Evolutionary conservation across 164 flowering plant species (phyloP), one percentile per base, ranked within the genome.

Genomic region (Malania oleifera): DNA sequence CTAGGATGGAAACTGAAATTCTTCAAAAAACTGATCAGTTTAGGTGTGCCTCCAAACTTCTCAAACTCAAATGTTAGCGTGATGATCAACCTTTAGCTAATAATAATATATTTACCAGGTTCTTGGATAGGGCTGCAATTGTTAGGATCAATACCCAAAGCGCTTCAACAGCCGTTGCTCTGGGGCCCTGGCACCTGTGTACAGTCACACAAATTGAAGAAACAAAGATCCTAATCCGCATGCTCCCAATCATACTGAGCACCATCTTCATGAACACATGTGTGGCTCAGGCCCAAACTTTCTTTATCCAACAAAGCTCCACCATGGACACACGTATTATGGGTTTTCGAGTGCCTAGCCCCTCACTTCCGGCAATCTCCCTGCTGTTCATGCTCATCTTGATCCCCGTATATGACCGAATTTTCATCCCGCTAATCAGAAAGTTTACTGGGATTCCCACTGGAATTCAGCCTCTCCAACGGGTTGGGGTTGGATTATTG

Each of bases 191-290:
- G 90, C 67, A 60, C 14, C 23, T 81, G 27, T 84, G 91, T 60
- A 80, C 82, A 2, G 81, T 86, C 50, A 81, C 86, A 29, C 90
- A 86, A 67, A 84, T 86, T 22, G 89, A 86, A 50, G 85, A 86
- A 67, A 76, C 86, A 9, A 86, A 89, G 54, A 84, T 81, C 54
- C 64, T 89, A 23, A 5, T 84, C 15, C 72, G 84, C 1, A 81
- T 86, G 85, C 68, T 80, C 27, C 90, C 89, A 31, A 79, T 86
- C 39, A 71, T 81, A 39, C 38, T 77, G 19, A 75, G 89, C 73
- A 86, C 92, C 0, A 52, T 86, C n/a, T 76, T 88, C 77, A 77
- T 86, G 81, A 84, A 78, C 80, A 81, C 85, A 7, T 79, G 85
- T 46, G 48, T 86, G 54, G 86, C 96, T 54, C 96, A 88, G 48